phyloP scores from a whole-genome alignment of 1,284 basidiomycete genomes.

The Boletus albobrunnescens region DNA sequence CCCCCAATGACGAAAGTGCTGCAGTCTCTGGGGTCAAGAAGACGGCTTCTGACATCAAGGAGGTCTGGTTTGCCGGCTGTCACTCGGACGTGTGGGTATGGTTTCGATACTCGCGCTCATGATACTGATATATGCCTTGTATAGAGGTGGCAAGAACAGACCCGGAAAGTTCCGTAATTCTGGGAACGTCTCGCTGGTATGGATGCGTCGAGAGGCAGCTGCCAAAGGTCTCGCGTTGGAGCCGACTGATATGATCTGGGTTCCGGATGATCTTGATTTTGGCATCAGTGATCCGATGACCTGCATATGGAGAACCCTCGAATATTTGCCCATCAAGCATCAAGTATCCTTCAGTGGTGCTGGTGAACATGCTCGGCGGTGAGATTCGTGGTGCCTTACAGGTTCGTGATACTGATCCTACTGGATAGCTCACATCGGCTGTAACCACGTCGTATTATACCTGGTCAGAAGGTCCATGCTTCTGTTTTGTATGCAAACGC shows the following conservation, averaged over 20 bases:
- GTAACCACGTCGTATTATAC: conserved; percentile 28
- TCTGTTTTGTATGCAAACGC: conserved; percentile 27
- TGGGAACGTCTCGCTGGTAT: conserved; percentile 26
- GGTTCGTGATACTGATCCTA: neutral
- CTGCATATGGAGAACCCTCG: conserved; percentile 19
- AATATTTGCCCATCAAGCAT: conserved; percentile 28
- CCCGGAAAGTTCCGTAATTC: conserved; percentile 16
- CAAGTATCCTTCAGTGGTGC: conserved; percentile 20
- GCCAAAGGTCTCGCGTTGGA: conserved; percentile 18
- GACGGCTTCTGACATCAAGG: conserved; percentile 21
- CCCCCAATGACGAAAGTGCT: too few relatives aligned
- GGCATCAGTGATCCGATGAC: conserved; percentile 23
- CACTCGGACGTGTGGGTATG: conserved; percentile 37
- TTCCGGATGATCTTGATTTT: conserved; percentile 25
- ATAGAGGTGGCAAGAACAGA: conserved; percentile 23
- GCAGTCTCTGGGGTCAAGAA: too few relatives aligned
- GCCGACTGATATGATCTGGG: conserved; percentile 25
- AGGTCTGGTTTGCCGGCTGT: conserved; percentile 34
- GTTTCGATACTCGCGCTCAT: too few relatives aligned
- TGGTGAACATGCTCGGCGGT: conserved; percentile 17
- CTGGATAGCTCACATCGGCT: conserved; percentile 17
- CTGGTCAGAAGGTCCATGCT: conserved; percentile 31
- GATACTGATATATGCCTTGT: neutral
- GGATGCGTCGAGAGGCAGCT: conserved; percentile 30
- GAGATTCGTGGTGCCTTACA: neutral